A percentile compares a stretch with the other conserved stretches of the same genome.
These are phyloP conservation scores for Claviceps digitariae DNA, from an alignment of 2,329 filamentous ascomycete species.

Conservation along the genomic window DNA sequence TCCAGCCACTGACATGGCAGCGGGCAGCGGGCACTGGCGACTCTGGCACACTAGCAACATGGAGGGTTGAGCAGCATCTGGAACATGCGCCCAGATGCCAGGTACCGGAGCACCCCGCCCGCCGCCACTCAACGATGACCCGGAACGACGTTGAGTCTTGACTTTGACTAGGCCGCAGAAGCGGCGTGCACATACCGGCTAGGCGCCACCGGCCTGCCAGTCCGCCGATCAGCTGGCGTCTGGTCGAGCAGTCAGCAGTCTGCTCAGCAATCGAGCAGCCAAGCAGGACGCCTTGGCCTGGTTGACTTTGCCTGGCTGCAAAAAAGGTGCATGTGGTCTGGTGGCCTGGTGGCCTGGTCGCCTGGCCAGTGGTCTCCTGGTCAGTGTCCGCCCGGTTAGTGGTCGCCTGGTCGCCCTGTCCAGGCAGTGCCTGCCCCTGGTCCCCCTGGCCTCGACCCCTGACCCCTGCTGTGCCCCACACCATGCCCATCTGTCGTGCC, in stretches of 20 bases:
- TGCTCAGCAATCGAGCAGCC: too few relatives aligned
- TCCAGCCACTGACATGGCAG: too few relatives aligned
- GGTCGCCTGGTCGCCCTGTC: background rate
- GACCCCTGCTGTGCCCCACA: background rate
- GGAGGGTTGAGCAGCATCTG: background rate
- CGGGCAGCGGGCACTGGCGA: background rate
- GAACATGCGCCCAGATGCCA: background rate
- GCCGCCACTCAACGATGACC: background rate
- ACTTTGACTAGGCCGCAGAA: too few relatives aligned
- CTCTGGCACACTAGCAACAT: background rate
- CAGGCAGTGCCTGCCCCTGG: background rate
- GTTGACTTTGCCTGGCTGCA: too few relatives aligned
- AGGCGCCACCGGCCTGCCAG: background rate
- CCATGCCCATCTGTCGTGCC: constrained; percentile 1
- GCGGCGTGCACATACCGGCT: too few relatives aligned
- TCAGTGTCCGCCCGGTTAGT: background rate
- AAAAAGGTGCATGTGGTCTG: too few relatives aligned
- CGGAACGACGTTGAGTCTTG: too few relatives aligned
- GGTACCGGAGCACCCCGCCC: background rate
- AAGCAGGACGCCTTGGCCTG: background rate
- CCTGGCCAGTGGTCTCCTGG: background rate
- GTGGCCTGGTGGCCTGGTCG: background rate
- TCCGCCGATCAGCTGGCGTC: background rate
- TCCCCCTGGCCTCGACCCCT: background rate
- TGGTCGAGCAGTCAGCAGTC: background rate